Conservation (phyloP, 176 grass and related monocot species). For the Zea mays region DNA sequence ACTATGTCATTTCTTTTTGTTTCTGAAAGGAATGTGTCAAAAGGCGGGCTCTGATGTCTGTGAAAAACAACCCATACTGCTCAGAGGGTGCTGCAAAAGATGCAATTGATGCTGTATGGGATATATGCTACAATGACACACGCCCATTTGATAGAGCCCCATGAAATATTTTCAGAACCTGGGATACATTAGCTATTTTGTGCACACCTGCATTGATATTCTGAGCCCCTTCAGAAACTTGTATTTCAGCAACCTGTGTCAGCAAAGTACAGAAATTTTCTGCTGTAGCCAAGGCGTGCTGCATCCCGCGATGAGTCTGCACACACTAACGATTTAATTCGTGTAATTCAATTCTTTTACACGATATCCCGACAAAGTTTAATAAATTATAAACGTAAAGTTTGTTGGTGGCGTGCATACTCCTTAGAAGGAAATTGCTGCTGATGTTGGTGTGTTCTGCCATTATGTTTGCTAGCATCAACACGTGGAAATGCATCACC, state of each 20-base stretch:
- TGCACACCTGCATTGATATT: constrained; percentile 24
- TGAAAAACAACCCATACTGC: constrained; percentile 69
- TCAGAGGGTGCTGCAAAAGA: constrained; percentile 70
- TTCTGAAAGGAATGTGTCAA: constrained; percentile 83
- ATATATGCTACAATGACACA: constrained; percentile 87
- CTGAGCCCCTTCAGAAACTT: constrained; percentile 29
- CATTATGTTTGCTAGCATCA: not conserved
- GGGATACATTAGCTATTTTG: constrained; percentile 10
- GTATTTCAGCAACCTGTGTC: constrained; percentile 11
- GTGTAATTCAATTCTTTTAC: constrained; percentile 23
- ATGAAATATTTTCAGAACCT: constrained; percentile 19
- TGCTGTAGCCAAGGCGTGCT: not conserved
- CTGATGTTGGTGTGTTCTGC: not conserved
- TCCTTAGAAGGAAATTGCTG: not conserved
- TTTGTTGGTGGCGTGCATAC: not conserved
- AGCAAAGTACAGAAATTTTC: not conserved
- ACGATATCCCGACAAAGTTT: not conserved
- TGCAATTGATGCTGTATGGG: constrained; percentile 85
- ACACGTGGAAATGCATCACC: not conserved
- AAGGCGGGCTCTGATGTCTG: constrained; percentile 68
- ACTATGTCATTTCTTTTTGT: constrained; percentile 13
- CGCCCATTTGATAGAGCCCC: constrained; percentile 85
- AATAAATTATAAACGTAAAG: constrained; percentile 2
- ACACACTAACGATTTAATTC: not conserved
- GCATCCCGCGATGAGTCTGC: not conserved